These are phyloP conservation scores for Citeromyces hawaiiensis DNA, from an alignment of 1,139 yeast genomes.

Conservation along the genomic window DNA sequence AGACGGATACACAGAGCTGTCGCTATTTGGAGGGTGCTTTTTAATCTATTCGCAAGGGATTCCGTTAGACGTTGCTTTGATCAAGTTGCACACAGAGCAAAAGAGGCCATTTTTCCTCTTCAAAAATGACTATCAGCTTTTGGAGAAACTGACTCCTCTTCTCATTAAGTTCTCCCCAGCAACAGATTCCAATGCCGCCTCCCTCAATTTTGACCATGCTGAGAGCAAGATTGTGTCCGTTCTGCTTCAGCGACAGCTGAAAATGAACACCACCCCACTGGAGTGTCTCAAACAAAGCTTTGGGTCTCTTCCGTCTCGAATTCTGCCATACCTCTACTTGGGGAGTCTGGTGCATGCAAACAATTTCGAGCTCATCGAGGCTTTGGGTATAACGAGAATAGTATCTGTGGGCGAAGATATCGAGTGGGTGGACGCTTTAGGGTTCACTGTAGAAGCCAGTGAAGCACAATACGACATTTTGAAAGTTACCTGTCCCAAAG, in stretches of 20 bases:
- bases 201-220: slow-evolving; percentile 9
- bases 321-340: slow-evolving; percentile 71
- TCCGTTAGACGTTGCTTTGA: slow-evolving; percentile 31
- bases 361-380: slow-evolving; percentile 45
- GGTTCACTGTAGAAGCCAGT: slow-evolving; percentile 9
- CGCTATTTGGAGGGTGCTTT: slow-evolving; percentile 59
- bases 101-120: slow-evolving; percentile 80
- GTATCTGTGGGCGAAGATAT: slow-evolving; percentile 81
- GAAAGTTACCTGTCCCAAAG: slow-evolving; percentile 12
- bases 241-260: slow-evolving; percentile 7
- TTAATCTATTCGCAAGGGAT: slow-evolving; percentile 50
- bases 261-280: slow-evolving; percentile 2
- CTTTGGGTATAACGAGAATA: slow-evolving; percentile 59
- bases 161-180: slow-evolving; percentile 43
- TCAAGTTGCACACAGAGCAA: slow-evolving; percentile 45
- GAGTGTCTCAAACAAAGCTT: slow-evolving; percentile 6
- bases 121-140: slow-evolving; percentile 55
- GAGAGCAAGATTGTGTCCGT: slow-evolving; percentile 23
- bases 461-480: slow-evolving; percentile 15
- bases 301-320: slow-evolving; percentile 63
- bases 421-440: slow-evolving; percentile 36
- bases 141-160: slow-evolving; percentile 50
- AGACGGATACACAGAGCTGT: slow-evolving; percentile 89
- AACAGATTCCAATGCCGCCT: not conserved
- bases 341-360: slow-evolving; percentile 83